Conservation (phyloP, 2,329 filamentous ascomycete species). For the Claviceps pusilla region DNA sequence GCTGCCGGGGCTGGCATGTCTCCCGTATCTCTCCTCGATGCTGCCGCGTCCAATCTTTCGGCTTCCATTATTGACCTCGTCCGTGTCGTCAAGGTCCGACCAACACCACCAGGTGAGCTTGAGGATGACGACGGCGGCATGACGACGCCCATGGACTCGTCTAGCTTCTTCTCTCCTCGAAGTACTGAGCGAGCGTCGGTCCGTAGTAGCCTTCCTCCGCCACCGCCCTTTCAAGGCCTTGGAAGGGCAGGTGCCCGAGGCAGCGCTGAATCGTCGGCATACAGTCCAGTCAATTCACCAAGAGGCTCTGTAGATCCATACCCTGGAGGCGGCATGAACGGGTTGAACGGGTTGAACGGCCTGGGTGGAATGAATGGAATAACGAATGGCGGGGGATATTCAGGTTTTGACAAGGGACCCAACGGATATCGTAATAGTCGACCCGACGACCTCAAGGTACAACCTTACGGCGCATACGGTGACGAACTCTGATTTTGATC, state of each 20-base stretch:
- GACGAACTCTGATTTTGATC: slow-evolving; percentile 3
- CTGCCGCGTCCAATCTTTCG: slow-evolving; percentile 79
- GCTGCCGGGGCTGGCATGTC: slow-evolving; percentile 68
- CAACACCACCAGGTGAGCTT: slow-evolving; percentile 60
- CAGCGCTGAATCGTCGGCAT: slow-evolving; percentile 57
- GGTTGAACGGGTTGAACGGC: slow-evolving; percentile 14
- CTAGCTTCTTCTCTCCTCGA: slow-evolving; percentile 51
- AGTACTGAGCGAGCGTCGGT: slow-evolving; percentile 23
- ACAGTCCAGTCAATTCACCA: slow-evolving; percentile 59
- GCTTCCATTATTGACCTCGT: slow-evolving; percentile 76
- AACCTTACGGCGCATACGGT: slow-evolving; percentile 8
- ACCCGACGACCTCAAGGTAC: slow-evolving; percentile 36
- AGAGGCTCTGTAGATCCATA: slow-evolving; percentile 38
- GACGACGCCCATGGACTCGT: slow-evolving; percentile 49
- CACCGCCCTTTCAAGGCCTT: slow-evolving; percentile 43
- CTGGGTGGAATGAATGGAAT: slow-evolving; percentile 18
- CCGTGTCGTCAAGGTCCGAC: slow-evolving; percentile 66
- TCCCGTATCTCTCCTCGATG: slow-evolving; percentile 85
- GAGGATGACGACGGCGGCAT: slow-evolving; percentile 60
- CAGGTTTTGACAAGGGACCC: slow-evolving; percentile 19
- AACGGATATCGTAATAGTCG: slow-evolving; percentile 29
- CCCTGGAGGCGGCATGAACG: slow-evolving; percentile 16
- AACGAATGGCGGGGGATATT: slow-evolving; percentile 24
- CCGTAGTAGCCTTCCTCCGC: slow-evolving; percentile 31
- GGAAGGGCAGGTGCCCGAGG: slow-evolving; percentile 35